A percentile compares a stretch with the other conserved stretches of the same genome.
Conservation (phyloP, 495 filamentous ascomycete species). For the Podospora pseudocomata region DNA sequence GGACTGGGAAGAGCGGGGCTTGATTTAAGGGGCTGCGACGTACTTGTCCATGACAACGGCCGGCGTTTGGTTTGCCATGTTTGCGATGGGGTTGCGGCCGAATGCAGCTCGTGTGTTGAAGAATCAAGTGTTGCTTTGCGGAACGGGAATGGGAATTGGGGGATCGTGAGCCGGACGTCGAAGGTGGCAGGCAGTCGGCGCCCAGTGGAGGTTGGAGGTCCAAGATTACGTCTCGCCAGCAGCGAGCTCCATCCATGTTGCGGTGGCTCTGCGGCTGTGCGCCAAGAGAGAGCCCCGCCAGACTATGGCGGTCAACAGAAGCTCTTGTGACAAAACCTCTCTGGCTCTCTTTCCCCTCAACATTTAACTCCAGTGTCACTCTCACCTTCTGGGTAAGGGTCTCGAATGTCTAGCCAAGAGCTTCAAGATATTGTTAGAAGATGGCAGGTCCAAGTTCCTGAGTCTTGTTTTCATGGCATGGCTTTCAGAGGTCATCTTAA, state of each 20-base stretch:
- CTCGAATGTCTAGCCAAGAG: neutral
- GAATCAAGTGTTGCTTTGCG: constrained; percentile 1
- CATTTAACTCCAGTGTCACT: neutral
- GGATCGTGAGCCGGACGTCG: constrained; percentile 8
- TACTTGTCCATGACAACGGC: constrained; percentile 99
- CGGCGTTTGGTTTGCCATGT: constrained; percentile 95
- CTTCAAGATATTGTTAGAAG: neutral
- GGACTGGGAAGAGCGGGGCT: constrained; percentile 21
- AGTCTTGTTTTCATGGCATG: neutral
- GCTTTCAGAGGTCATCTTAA: neutral
- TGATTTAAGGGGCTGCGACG: constrained; percentile 37
- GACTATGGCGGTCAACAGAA: constrained; percentile 16
- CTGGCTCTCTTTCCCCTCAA: neutral
- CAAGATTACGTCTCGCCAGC: constrained; percentile 37
- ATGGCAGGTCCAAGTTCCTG: neutral
- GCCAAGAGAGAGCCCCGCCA: constrained; percentile 23
- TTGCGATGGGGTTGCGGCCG: constrained; percentile 26
- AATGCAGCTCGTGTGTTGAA: constrained; percentile 23
- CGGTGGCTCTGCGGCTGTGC: constrained; percentile 17
- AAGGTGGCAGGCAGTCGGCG: constrained; percentile 15
- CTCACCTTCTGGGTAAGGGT: neutral
- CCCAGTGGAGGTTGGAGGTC: constrained; percentile 26
- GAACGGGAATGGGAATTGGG: constrained; percentile 19
- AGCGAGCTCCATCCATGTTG: constrained; percentile 12
- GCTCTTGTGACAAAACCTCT: neutral